Evolutionary conservation across 1,284 basidiomycete genomes (phyloP).

Genomic region (Phellopilus nigrolimitatus): DNA sequence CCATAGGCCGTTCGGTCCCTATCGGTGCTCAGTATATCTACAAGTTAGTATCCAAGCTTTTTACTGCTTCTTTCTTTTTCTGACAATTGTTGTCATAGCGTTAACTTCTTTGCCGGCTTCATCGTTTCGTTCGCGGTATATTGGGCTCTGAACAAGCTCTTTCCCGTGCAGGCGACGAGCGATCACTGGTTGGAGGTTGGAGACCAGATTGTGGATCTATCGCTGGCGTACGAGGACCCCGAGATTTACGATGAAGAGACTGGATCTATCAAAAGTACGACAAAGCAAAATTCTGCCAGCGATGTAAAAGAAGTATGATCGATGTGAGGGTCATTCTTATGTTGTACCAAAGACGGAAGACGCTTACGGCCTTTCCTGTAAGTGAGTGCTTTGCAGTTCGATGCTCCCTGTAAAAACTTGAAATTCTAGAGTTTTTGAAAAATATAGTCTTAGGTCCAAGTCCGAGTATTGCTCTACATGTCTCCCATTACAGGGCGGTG

Average conservation of each 20-base stretch:
- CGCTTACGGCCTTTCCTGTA: too few relatives aligned
- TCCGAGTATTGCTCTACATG: too few relatives aligned
- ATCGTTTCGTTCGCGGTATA: conserved; percentile 65
- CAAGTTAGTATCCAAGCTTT: conserved; percentile 24
- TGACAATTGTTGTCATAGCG: conserved; percentile 50
- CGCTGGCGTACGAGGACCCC: conserved; percentile 4
- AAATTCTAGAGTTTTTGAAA: too few relatives aligned
- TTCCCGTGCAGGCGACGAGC: conserved; percentile 52
- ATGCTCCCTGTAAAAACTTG: too few relatives aligned
- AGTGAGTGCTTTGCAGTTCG: too few relatives aligned
- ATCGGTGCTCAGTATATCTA: conserved; percentile 30
- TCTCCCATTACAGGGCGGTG: too few relatives aligned
- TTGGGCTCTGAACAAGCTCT: conserved; percentile 49
- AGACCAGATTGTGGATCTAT: conserved; percentile 13
- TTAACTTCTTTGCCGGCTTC: conserved; percentile 72
- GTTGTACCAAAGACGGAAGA: too few relatives aligned
- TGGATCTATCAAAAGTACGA: background rate
- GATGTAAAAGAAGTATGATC: too few relatives aligned
- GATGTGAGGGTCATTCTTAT: too few relatives aligned
- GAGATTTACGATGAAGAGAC: background rate
- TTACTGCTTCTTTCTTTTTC: conserved; percentile 29
- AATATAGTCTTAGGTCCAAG: too few relatives aligned
- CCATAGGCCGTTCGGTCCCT: conserved; percentile 39
- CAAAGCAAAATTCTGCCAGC: too few relatives aligned
- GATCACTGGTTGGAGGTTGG: conserved; percentile 55